These are phyloP conservation scores for Penicillium roqueforti DNA, from an alignment of 495 filamentous ascomycete species.

Conservation along the genomic window DNA sequence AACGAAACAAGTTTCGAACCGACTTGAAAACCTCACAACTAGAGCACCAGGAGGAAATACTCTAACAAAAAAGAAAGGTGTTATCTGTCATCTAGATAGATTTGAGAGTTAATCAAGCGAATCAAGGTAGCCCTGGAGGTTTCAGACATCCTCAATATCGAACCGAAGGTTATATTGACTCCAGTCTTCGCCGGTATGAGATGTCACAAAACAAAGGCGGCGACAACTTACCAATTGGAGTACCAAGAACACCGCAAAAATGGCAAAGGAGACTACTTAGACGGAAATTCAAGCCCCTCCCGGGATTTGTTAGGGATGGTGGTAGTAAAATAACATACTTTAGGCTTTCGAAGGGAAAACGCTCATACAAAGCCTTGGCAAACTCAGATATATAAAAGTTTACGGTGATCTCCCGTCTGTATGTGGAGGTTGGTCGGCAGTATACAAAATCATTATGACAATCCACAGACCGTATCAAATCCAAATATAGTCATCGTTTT, in stretches of 20 bases:
- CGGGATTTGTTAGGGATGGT: background rate
- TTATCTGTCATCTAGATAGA: background rate
- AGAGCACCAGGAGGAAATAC: background rate
- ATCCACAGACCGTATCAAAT: too few species aligned
- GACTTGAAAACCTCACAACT: background rate
- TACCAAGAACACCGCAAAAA: slow-evolving; percentile 6
- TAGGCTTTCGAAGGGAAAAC: background rate
- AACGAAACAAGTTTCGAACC: background rate
- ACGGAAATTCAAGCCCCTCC: background rate
- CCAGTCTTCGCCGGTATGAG: background rate
- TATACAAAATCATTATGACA: too few species aligned
- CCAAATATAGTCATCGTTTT: too few species aligned
- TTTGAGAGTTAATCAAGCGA: background rate
- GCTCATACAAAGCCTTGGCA: background rate
- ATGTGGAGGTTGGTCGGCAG: too few species aligned
- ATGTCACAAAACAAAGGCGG: background rate
- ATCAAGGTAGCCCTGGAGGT: background rate
- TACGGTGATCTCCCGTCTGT: too few species aligned
- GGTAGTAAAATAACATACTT: background rate
- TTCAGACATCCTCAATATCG: slow-evolving; percentile 4
- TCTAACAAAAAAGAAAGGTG: background rate
- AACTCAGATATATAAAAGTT: slow-evolving; percentile 1
- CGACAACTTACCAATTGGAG: slow-evolving; percentile 7
- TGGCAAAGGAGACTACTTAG: background rate
- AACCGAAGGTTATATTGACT: background rate